Conservation (phyloP, 1,284 basidiomycete species). For the Moesziomyces antarcticus region DNA sequence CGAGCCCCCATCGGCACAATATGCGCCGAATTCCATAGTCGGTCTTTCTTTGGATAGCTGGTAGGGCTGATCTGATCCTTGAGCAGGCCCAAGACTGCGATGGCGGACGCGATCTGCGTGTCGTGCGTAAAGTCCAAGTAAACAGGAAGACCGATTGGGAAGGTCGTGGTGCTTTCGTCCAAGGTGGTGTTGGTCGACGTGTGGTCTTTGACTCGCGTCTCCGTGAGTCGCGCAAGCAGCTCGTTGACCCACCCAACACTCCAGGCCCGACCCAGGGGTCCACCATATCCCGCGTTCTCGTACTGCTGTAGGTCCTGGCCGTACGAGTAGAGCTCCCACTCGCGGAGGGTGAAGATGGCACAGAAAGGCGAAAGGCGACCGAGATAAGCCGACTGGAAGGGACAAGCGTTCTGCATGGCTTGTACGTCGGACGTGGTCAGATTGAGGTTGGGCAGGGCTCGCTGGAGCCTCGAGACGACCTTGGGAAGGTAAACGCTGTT, state of each 20-base stretch:
- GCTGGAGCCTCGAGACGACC: conserved; percentile 14
- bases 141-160: conserved; percentile 9
- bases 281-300: conserved; percentile 17
- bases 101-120: conserved; percentile 15
- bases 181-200: conserved; percentile 25
- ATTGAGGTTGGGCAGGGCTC: conserved; percentile 16
- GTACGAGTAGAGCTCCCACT: conserved; percentile 29
- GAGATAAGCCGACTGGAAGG: conserved; percentile 24
- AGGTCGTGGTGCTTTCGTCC: conserved; percentile 10
- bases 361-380: conserved; percentile 26
- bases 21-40: conserved; percentile 17
- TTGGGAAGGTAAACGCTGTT: conserved; percentile 20
- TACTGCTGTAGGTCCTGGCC: conserved; percentile 29
- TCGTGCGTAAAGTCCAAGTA: conserved; percentile 32
- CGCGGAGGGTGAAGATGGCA: conserved; percentile 13
- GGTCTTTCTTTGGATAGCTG: conserved; percentile 4
- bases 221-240: conserved; percentile 24
- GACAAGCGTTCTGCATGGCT: conserved; percentile 25
- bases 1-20: conserved; percentile 22
- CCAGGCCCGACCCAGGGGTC: conserved; percentile 21
- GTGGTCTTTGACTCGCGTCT: conserved; percentile 14
- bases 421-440: conserved; percentile 20
- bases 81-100: conserved; percentile 20
- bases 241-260: conserved; percentile 31
- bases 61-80: conserved; percentile 9